phyloP scores from a whole-genome alignment of 306 rosid genomes.

The Dalbergia cochinchinensis region DNA sequence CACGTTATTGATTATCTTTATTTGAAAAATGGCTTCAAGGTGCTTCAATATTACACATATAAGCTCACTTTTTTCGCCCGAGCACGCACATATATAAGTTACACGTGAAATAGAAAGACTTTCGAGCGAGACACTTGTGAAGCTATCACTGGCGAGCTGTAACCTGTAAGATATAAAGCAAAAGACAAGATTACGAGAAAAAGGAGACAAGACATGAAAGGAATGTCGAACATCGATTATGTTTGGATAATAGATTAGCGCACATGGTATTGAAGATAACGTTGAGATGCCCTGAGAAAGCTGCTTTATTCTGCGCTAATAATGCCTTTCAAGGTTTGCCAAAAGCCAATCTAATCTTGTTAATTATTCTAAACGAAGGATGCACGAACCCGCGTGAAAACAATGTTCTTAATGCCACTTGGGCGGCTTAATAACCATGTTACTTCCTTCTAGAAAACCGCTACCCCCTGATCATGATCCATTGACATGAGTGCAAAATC shows the following conservation, averaged over 20 bases:
- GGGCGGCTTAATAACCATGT: not conserved
- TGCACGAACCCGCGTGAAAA: too few relatives aligned
- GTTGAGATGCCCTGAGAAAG: slow-evolving; percentile 31
- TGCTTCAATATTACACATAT: not conserved
- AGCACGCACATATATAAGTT: not conserved
- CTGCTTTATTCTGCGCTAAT: slow-evolving; percentile 18
- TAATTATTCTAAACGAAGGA: not conserved
- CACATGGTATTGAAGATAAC: slow-evolving; percentile 25
- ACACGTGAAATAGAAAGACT: not conserved
- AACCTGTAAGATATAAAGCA: not conserved
- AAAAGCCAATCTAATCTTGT: slow-evolving; percentile 29
- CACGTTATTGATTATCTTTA: not conserved
- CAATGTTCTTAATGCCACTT: not conserved
- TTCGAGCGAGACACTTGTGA: not conserved
- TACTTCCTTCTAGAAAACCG: not conserved
- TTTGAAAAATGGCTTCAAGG: not conserved
- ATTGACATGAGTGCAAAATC: not conserved
- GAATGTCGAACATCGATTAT: slow-evolving; percentile 38
- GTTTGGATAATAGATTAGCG: not conserved
- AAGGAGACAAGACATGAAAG: slow-evolving; percentile 8
- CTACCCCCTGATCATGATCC: not conserved
- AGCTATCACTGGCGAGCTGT: not conserved
- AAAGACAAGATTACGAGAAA: not conserved
- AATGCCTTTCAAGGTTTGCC: not conserved
- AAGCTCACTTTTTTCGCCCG: too few relatives aligned